Evolutionary conservation across 1,139 yeast genomes (phyloP).

Genomic region (Debaryomycetaceae sp.): DNA sequence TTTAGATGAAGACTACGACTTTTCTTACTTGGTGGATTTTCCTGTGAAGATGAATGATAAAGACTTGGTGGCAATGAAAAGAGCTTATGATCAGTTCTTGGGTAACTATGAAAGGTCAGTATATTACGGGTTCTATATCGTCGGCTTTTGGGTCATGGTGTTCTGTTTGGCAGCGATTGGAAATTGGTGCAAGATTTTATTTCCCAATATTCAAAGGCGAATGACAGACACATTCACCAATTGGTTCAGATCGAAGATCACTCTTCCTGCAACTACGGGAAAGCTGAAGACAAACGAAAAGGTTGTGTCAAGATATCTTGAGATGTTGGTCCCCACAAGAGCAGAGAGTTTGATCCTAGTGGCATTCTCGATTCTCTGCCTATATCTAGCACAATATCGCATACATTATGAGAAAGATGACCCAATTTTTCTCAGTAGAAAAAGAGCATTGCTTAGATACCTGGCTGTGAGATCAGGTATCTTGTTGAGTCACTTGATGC

Average conservation of each 20-base stretch:
- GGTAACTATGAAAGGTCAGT: slow-evolving; percentile 40
- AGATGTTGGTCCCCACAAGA: slow-evolving; percentile 58
- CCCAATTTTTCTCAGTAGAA: slow-evolving; percentile 21
- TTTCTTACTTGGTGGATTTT: slow-evolving; percentile 14
- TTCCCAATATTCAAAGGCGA: slow-evolving; percentile 17
- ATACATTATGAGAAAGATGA: slow-evolving; percentile 25
- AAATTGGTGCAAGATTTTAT: slow-evolving; percentile 30
- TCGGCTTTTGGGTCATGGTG: slow-evolving; percentile 29
- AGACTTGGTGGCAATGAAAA: slow-evolving; percentile 10
- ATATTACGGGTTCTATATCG: slow-evolving; percentile 27
- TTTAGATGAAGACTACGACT: slow-evolving; percentile 17
- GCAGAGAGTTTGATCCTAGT: slow-evolving; percentile 51
- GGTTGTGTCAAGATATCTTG: slow-evolving; percentile 23
- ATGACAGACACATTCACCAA: slow-evolving; percentile 23
- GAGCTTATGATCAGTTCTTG: slow-evolving; percentile 28
- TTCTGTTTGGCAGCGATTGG: slow-evolving; percentile 21
- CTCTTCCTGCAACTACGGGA: slow-evolving; percentile 28
- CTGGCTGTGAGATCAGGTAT: slow-evolving; percentile 58
- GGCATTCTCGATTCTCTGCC: slow-evolving; percentile 43
- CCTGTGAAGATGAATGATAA: slow-evolving; percentile 29
- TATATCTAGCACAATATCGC: slow-evolving; percentile 28
- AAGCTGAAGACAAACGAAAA: slow-evolving; percentile 24
- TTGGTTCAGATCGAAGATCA: slow-evolving; percentile 21
- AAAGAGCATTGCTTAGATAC: slow-evolving; percentile 26
- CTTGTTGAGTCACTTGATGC: slow-evolving; percentile 49